phyloP scores from a whole-genome alignment of 1,284 basidiomycete species.

The Takashimella tepidaria region DNA sequence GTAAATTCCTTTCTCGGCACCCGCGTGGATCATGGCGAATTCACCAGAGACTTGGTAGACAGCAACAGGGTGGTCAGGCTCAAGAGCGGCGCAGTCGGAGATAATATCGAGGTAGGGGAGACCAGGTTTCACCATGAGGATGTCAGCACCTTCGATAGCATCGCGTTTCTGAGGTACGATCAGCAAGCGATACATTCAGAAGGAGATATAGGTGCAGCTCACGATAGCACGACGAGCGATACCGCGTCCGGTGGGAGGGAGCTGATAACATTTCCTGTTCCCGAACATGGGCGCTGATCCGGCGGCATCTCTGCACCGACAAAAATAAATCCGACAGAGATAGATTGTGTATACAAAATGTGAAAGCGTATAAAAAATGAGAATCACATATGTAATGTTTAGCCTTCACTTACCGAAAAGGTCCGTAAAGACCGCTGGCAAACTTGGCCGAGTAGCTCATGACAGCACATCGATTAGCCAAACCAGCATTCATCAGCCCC shows the following conservation, averaged over 20 bases:
- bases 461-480: slow-evolving; percentile 79
- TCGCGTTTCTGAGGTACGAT: slow-evolving; percentile 66
- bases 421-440: slow-evolving; percentile 91
- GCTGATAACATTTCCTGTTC: slow-evolving; percentile 94
- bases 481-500: slow-evolving; percentile 71
- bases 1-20: slow-evolving; percentile 87
- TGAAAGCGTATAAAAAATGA: too few relatives aligned
- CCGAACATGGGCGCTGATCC: slow-evolving; percentile 92
- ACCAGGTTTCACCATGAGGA: slow-evolving; percentile 98
- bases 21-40: slow-evolving; percentile 94
- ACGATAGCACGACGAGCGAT: slow-evolving; percentile 91
- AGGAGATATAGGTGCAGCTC: slow-evolving; percentile 37
- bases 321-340: neutral
- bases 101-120: slow-evolving; percentile 96
- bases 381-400: too few relatives aligned
- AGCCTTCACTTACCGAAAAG: slow-evolving; percentile 67
- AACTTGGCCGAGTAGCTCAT: slow-evolving; percentile 99
- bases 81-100: slow-evolving; percentile 75
- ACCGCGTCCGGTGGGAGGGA: slow-evolving; percentile 81
- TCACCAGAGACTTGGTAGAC: slow-evolving; percentile 97
- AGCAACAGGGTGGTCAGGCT: slow-evolving; percentile 81
- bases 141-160: slow-evolving; percentile 88
- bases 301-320: slow-evolving; percentile 72
- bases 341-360: neutral
- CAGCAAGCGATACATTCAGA: neutral